phyloP scores from a whole-genome alignment of 495 filamentous ascomycete species.

The Penicillium angulare region DNA sequence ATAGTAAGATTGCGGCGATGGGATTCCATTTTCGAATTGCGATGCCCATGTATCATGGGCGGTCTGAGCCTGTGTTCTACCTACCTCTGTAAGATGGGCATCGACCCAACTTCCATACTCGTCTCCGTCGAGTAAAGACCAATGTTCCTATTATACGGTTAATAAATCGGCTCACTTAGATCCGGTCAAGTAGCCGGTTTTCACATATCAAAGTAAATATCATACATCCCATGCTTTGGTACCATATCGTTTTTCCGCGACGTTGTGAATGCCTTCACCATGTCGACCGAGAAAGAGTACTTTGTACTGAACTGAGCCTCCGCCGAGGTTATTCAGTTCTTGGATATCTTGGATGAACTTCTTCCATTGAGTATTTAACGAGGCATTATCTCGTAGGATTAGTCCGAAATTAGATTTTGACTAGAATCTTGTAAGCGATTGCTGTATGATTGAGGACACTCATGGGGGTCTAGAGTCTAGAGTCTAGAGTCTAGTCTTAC shows the following conservation, averaged over 20 bases:
- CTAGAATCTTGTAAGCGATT: slow-evolving; percentile 14
- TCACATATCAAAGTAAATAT: neutral
- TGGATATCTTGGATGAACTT: slow-evolving; percentile 56
- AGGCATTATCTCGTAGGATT: slow-evolving; percentile 52
- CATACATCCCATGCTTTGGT: slow-evolving; percentile 64
- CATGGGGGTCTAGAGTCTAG: too few relatives aligned
- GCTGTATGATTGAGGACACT: neutral
- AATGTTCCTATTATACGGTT: slow-evolving; percentile 54
- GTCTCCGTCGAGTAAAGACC: slow-evolving; percentile 71
- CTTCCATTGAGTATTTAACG: slow-evolving; percentile 60
- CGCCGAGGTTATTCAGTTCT: slow-evolving; percentile 49
- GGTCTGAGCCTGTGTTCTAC: slow-evolving; percentile 61
- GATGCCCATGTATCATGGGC: slow-evolving; percentile 64
- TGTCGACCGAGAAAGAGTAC: slow-evolving; percentile 71
- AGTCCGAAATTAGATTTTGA: slow-evolving; percentile 62
- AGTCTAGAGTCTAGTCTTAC: slow-evolving; percentile 33
- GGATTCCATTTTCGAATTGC: slow-evolving; percentile 55
- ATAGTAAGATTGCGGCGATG: slow-evolving; percentile 67
- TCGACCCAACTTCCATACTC: slow-evolving; percentile 67
- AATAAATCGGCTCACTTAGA: neutral
- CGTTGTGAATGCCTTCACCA: slow-evolving; percentile 72
- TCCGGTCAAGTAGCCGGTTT: too few relatives aligned
- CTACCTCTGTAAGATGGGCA: slow-evolving; percentile 62
- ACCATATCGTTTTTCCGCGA: slow-evolving; percentile 63
- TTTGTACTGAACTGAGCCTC: slow-evolving; percentile 52